phyloP scores from a whole-genome alignment of 2,329 filamentous ascomycete genomes.

The Sclerotinia spermophila region DNA sequence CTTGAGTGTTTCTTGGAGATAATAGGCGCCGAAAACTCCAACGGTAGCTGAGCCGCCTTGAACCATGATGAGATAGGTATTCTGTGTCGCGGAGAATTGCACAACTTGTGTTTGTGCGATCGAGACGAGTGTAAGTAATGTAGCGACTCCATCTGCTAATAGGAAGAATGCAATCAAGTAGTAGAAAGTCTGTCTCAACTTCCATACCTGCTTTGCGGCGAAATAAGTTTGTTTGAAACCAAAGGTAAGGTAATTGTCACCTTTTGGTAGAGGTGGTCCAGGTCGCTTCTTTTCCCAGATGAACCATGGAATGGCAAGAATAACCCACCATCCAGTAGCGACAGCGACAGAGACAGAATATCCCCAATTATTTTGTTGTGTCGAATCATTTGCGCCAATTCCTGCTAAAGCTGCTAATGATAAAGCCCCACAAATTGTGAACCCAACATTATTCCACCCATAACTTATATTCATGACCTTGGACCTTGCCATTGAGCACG shows the following conservation, averaged over 20 bases:
- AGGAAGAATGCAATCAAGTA: slow-evolving; percentile 36
- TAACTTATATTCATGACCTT: slow-evolving; percentile 37
- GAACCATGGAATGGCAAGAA: slow-evolving; percentile 36
- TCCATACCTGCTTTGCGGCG: slow-evolving; percentile 31
- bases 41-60: slow-evolving; percentile 31
- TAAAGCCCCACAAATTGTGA: slow-evolving; percentile 32
- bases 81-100: slow-evolving; percentile 32
- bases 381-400: slow-evolving; percentile 30
- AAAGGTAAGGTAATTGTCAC: slow-evolving; percentile 34
- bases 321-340: slow-evolving; percentile 35
- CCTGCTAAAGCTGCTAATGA: slow-evolving; percentile 32
- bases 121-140: slow-evolving; percentile 30
- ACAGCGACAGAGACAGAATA: slow-evolving; percentile 35
- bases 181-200: slow-evolving; percentile 34
- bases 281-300: slow-evolving; percentile 36
- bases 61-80: slow-evolving; percentile 34
- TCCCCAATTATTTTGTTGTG: slow-evolving; percentile 34
- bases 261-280: slow-evolving; percentile 31
- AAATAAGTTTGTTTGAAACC: slow-evolving; percentile 36
- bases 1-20: slow-evolving; percentile 30
- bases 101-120: slow-evolving; percentile 36
- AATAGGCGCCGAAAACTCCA: slow-evolving; percentile 32
- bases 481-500: slow-evolving; percentile 33
- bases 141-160: slow-evolving; percentile 34
- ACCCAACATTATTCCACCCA: slow-evolving; percentile 35